Evolutionary conservation across 129 eudicot genomes (phyloP).

Genomic region (Daucus carota): DNA sequence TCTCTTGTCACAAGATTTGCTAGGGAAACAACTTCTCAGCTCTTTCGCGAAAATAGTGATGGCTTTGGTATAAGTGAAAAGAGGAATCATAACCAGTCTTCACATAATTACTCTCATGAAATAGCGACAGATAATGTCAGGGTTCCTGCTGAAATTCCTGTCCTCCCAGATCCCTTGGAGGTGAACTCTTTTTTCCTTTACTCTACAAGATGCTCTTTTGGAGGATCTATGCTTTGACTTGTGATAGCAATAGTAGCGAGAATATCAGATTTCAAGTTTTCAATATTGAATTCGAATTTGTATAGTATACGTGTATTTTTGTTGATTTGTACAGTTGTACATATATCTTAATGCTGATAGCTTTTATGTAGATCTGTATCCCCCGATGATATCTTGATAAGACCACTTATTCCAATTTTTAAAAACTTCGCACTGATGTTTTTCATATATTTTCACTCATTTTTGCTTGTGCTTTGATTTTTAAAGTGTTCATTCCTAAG

Average conservation of each 20-base stretch:
- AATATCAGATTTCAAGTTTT: background rate
- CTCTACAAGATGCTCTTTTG: background rate
- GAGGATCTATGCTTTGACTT: background rate
- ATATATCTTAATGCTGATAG: background rate
- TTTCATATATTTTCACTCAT: background rate
- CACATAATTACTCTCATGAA: slow-evolving; percentile 20
- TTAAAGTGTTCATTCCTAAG: background rate
- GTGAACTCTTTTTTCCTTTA: slow-evolving; percentile 23
- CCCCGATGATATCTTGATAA: background rate
- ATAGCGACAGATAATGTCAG: background rate
- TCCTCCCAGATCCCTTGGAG: slow-evolving; percentile 77
- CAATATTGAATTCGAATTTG: background rate
- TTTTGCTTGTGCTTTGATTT: background rate
- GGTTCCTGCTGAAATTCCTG: slow-evolving; percentile 46
- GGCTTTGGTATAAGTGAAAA: slow-evolving; percentile 48
- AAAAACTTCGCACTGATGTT: no score
- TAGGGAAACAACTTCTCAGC: slow-evolving; percentile 97
- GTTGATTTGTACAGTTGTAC: background rate
- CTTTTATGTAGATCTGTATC: background rate
- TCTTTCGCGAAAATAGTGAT: slow-evolving; percentile 69
- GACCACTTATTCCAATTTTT: background rate
- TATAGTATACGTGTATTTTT: background rate
- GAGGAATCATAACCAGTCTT: slow-evolving; percentile 43
- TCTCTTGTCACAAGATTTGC: slow-evolving; percentile 97
- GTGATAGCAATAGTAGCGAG: background rate